A percentile compares a stretch with the other conserved stretches of the same genome.
Evolutionary conservation across 1,284 basidiomycete species (phyloP).

Genomic region (Malassezia obtusa): DNA sequence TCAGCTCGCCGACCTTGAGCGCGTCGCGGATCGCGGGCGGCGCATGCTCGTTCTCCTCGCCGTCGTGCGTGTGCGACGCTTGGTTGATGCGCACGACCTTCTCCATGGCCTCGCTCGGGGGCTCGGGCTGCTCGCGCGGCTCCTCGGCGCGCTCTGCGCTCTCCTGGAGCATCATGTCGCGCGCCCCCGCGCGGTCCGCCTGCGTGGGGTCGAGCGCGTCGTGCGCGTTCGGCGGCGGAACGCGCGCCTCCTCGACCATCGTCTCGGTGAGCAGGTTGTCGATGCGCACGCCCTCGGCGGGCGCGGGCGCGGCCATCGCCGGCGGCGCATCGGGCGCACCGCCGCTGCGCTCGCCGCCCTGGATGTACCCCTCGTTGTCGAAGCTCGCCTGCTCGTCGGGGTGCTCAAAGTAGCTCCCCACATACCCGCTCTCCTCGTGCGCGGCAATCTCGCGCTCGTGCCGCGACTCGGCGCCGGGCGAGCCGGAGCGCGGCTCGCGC

Average conservation of each 20-base stretch:
- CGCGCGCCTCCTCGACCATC: neutral
- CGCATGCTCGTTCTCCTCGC: slow-evolving; percentile 37
- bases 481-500: slow-evolving; percentile 53
- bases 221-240: neutral
- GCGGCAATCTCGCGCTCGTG: slow-evolving; percentile 62
- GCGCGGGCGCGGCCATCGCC: slow-evolving; percentile 15
- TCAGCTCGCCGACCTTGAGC: slow-evolving; percentile 40
- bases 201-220: slow-evolving; percentile 4
- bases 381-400: slow-evolving; percentile 38
- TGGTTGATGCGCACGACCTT: slow-evolving; percentile 33
- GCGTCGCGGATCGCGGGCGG: slow-evolving; percentile 39
- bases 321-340: slow-evolving; percentile 21
- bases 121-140: slow-evolving; percentile 17
- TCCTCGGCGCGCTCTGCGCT: slow-evolving; percentile 15
- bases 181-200: slow-evolving; percentile 7
- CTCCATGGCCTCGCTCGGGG: slow-evolving; percentile 18
- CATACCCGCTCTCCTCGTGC: slow-evolving; percentile 79
- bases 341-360: slow-evolving; percentile 34
- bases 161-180: slow-evolving; percentile 13
- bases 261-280: neutral
- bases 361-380: slow-evolving; percentile 43
- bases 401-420: slow-evolving; percentile 53
- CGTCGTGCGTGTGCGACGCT: slow-evolving; percentile 47
- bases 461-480: slow-evolving; percentile 57
- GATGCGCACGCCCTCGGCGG: slow-evolving; percentile 2